Evolutionary conservation across 768 basidiomycete species (phyloP), one percentile per base, ranked within the genome.

Genomic region (Pleurotus giganteus): DNA sequence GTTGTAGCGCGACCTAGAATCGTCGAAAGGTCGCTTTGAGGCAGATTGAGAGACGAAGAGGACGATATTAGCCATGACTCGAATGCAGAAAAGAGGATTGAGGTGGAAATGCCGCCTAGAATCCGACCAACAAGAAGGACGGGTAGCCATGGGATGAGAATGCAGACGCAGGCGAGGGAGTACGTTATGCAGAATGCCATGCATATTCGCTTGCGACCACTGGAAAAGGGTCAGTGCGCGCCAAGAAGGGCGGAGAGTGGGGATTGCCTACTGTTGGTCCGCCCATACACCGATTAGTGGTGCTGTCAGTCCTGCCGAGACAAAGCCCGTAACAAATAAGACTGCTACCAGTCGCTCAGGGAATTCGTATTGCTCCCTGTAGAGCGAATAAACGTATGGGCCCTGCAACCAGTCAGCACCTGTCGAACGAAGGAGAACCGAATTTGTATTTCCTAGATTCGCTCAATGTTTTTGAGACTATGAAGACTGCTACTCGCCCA

Each of bases 401-500:
- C 89, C 89, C 66, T 90, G 87, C 12, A 90, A 73, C 87, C 88
- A 89, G 66, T 90, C 87, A 34, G 87, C 85, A 55, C 82, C 87
- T 88, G 60, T 32, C 47, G 19, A 31, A 12, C 28, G 46, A 45
- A 53, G 42, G 55, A 41, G 45, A 31, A 47, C 36, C 11, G 45
- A 17, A 17, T 41, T n/a, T 24, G 49, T 58, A 53, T 21, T 34
- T 27, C 39, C 17, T 15, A 23, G 17, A 19, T 49, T 32, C 29
- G 24, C n/a, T 51, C 28, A 39, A 27, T 11, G 28, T 42, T 32
- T 26, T 21, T 19, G 23, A 29, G 21, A 19, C 21, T 39, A 56
- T 37, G 49, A 54, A 34, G 21, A 47, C 28, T 34, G 11, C 29
- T 17, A 66, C 82, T 45, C 59, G 83, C 86, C 84, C 88, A 89